Conservation (phyloP, 805 yeast species). For the Candida maltosa region DNA sequence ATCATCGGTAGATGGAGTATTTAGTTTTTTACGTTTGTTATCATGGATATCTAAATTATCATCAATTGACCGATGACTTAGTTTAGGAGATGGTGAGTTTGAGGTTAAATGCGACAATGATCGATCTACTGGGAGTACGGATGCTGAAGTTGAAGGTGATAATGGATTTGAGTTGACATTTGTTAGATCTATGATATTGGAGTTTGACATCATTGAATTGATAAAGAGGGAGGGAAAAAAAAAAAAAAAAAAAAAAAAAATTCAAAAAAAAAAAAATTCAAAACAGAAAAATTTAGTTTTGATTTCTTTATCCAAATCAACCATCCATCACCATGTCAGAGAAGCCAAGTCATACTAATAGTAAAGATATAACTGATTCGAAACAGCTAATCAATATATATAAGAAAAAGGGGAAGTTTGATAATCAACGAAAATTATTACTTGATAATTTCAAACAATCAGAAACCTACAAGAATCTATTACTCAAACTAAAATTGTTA, state of each 20-base stretch:
- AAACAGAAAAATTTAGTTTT: neutral
- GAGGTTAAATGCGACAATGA: no score
- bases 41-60: no score
- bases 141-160: no score
- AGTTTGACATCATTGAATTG: no score
- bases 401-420: slow-evolving; percentile 50
- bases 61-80: no score
- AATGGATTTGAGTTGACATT: no score
- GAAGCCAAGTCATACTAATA: neutral
- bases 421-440: slow-evolving; percentile 39
- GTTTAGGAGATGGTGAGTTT: no score
- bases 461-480: slow-evolving; percentile 38
- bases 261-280: neutral
- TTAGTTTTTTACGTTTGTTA: no score
- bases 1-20: no score
- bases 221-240: neutral
- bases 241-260: neutral
- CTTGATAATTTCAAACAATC: slow-evolving; percentile 41
- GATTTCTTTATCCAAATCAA: neutral
- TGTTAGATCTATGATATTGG: no score
- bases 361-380: slow-evolving; percentile 23
- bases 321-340: neutral
- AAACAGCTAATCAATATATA: slow-evolving; percentile 37
- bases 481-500: slow-evolving; percentile 37
- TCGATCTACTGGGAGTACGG: no score